Percentiles rank a stretch among this genome's conserved stretches.
Conservation (phyloP, 2,329 filamentous ascomycete genomes). For the Xenosphaeropsis pyriputrescens region DNA sequence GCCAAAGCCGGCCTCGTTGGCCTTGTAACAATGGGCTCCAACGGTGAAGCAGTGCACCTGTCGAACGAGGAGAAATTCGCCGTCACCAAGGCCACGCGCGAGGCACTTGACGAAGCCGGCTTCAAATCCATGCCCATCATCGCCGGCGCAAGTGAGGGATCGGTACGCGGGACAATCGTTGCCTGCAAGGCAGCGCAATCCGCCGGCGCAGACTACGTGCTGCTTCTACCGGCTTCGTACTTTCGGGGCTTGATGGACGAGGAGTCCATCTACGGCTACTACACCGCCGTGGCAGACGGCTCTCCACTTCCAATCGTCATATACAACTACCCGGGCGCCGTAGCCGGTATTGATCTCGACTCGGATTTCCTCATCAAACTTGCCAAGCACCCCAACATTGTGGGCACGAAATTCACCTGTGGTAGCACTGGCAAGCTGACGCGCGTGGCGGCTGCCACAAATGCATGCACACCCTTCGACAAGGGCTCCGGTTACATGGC, state of each 20-base stretch:
- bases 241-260: conserved; percentile 61
- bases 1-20: conserved; percentile 66
- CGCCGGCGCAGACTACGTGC: conserved; percentile 65
- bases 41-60: conserved; percentile 79
- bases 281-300: conserved; percentile 49
- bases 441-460: conserved; percentile 57
- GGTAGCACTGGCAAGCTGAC: conserved; percentile 84
- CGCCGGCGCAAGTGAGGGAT: conserved; percentile 68
- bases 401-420: conserved; percentile 85
- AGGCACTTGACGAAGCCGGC: conserved; percentile 69
- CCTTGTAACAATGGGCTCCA: conserved; percentile 78
- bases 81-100: conserved; percentile 63
- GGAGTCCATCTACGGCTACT: conserved; percentile 60
- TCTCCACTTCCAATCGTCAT: conserved; percentile 67
- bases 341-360: conserved; percentile 79
- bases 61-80: conserved; percentile 61
- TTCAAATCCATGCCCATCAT: conserved; percentile 67
- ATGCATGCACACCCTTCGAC: conserved; percentile 50
- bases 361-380: conserved; percentile 73
- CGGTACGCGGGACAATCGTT: conserved; percentile 66
- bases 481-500: conserved; percentile 63
- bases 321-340: conserved; percentile 86
- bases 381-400: conserved; percentile 67
- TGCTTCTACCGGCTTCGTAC: conserved; percentile 72
- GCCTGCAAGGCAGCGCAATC: conserved; percentile 50